Evolutionary conservation across 495 filamentous ascomycete genomes (phyloP).

Genomic region (Podospora conica): DNA sequence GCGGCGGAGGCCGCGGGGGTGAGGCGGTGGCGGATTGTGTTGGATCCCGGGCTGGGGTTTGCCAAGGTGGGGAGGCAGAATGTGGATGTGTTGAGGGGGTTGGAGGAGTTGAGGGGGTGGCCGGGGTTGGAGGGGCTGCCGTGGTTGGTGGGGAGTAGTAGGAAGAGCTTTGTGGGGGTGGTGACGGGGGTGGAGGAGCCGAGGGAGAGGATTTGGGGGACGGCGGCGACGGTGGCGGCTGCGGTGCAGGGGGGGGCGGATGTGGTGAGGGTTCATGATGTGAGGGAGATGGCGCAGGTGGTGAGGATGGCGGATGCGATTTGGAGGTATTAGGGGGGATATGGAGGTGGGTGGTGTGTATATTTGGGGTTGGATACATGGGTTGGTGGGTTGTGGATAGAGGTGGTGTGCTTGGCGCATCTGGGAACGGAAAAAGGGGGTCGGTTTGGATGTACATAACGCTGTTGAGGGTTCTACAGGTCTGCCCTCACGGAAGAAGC

Average conservation of each 20-base stretch:
- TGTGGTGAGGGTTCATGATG: slow-evolving; percentile 93
- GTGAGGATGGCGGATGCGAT: slow-evolving; percentile 88
- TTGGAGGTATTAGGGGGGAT: slow-evolving; percentile 47
- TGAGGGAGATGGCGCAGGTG: slow-evolving; percentile 81
- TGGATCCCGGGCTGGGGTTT: slow-evolving; percentile 93
- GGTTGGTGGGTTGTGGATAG: no score
- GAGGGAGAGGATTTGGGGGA: slow-evolving; percentile 69
- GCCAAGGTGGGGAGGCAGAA: slow-evolving; percentile 79
- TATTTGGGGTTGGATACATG: background rate
- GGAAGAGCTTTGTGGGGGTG: slow-evolving; percentile 83
- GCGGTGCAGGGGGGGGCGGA: slow-evolving; percentile 90
- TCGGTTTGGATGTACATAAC: background rate
- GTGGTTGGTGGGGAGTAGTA: slow-evolving; percentile 84
- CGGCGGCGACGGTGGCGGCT: slow-evolving; percentile 79
- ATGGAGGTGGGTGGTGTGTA: no score
- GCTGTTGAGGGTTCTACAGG: background rate
- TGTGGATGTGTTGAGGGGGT: slow-evolving; percentile 63
- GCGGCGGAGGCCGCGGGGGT: slow-evolving; percentile 81
- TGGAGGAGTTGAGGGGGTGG: slow-evolving; percentile 56
- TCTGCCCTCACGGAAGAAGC: background rate
- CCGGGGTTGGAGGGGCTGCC: slow-evolving; percentile 66
- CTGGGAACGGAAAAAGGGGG: background rate
- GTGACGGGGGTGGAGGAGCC: slow-evolving; percentile 64
- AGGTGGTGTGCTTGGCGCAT: background rate
- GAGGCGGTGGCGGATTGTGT: slow-evolving; percentile 84